Evolutionary conservation across 495 filamentous ascomycete genomes (phyloP).

Genomic region (Clohesyomyces aquaticus): DNA sequence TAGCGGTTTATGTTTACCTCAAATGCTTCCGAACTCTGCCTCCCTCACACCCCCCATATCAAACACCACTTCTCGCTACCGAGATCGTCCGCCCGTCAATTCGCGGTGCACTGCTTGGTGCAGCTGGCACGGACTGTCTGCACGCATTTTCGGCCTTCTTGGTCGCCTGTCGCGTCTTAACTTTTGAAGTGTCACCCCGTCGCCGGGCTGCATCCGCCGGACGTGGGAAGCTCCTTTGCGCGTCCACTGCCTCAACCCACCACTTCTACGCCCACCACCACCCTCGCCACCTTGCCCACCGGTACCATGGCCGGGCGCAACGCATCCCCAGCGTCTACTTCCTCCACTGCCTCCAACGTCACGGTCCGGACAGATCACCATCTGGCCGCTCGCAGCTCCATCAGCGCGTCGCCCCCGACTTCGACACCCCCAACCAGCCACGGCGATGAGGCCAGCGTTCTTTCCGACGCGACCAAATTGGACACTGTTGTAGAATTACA

Average conservation of each 20-base stretch:
- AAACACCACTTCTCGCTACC: constrained; percentile 17
- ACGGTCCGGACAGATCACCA: constrained; percentile 16
- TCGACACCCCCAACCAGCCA: constrained; percentile 47
- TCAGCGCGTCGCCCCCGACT: constrained; percentile 34
- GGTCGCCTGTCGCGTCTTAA: constrained; percentile 19
- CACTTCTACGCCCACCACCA: constrained; percentile 15
- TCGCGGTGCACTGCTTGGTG: constrained; percentile 26
- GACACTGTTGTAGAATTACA: constrained; percentile 14
- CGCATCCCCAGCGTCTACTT: constrained; percentile 31
- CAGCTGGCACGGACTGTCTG: constrained; percentile 8
- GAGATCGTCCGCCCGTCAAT: constrained; percentile 18
- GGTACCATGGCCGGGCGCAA: constrained; percentile 33
- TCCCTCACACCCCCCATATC: constrained; percentile 31
- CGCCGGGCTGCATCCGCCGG: constrained; percentile 13
- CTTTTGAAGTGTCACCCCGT: constrained; percentile 35
- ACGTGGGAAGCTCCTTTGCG: constrained; percentile 18
- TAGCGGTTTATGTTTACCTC: constrained; percentile 34
- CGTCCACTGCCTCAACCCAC: constrained; percentile 16
- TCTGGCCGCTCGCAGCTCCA: constrained; percentile 23
- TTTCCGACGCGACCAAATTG: constrained; percentile 35
- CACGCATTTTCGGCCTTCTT: constrained; percentile 5
- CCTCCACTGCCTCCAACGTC: constrained; percentile 30
- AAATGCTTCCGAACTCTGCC: constrained; percentile 22
- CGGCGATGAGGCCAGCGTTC: constrained; percentile 40
- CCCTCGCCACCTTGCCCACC: constrained; percentile 1